Percentiles rank a stretch among this genome's conserved stretches.
phyloP scores from a whole-genome alignment of 148 eudicot genomes.

The Nepenthes gracilis region DNA sequence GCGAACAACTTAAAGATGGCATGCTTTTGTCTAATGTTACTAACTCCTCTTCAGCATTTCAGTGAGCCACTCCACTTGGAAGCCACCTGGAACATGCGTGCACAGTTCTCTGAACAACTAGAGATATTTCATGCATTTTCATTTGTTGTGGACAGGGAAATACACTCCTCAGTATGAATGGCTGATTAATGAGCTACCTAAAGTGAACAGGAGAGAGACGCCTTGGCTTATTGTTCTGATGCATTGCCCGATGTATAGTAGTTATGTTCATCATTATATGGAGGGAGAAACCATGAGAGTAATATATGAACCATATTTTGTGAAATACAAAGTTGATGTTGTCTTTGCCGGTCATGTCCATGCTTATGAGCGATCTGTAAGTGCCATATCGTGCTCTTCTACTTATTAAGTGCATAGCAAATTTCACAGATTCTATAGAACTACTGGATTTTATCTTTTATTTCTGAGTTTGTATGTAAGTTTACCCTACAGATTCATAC shows the following conservation, averaged over 20 bases:
- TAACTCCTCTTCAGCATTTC: background rate
- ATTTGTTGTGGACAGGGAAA: constrained; percentile 27
- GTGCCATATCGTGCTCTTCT: constrained; percentile 7
- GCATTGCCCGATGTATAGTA: constrained; percentile 73
- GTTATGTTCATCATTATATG: constrained; percentile 77
- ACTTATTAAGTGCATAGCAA: background rate
- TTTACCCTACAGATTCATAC: too few relatives aligned
- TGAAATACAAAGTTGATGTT: constrained; percentile 73
- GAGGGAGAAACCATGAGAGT: constrained; percentile 96
- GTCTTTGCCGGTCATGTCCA: constrained; percentile 90
- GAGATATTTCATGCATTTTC: background rate
- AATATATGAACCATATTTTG: constrained; percentile 65
- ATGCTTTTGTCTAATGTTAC: background rate
- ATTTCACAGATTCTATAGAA: too few relatives aligned
- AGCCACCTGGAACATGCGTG: too few relatives aligned
- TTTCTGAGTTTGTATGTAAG: too few relatives aligned
- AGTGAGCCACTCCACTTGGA: background rate
- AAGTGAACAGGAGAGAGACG: constrained; percentile 77
- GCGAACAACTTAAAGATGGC: too few relatives aligned
- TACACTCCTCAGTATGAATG: constrained; percentile 79
- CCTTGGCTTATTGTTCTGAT: constrained; percentile 86
- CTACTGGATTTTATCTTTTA: too few relatives aligned
- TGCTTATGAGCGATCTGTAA: constrained; percentile 87
- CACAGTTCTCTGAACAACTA: too few relatives aligned
- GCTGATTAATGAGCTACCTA: constrained; percentile 43